phyloP scores from a whole-genome alignment of 768 basidiomycete genomes.

The Tulasnella sp. region DNA sequence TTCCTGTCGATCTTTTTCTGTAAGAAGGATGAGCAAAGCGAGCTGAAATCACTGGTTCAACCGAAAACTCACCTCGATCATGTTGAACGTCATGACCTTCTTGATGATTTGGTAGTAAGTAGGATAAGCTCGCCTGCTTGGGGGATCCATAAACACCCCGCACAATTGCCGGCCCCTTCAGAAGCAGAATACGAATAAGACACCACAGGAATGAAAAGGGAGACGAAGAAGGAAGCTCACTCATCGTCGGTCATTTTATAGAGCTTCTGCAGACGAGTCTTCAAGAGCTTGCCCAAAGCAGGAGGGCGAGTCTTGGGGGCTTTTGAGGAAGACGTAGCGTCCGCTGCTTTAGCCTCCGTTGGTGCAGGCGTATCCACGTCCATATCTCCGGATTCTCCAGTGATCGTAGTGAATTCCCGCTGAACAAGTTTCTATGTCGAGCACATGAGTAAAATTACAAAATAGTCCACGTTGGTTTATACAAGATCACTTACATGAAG shows the following conservation, averaged over 20 bases:
- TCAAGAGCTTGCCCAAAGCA: conserved; percentile 28
- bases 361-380: conserved; percentile 32
- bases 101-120: conserved; percentile 71
- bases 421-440: conserved; percentile 34
- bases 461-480: neutral
- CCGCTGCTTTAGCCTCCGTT: neutral
- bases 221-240: conserved; percentile 31
- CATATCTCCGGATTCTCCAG: conserved; percentile 32
- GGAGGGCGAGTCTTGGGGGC: conserved; percentile 10
- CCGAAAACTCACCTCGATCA: conserved; percentile 49
- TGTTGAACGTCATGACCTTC: conserved; percentile 65
- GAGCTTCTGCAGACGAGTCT: conserved; percentile 57
- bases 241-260: conserved; percentile 57
- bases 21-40: neutral
- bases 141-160: conserved; percentile 73
- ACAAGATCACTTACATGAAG: conserved; percentile 46
- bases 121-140: conserved; percentile 66
- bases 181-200: neutral
- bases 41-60: neutral
- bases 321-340: neutral
- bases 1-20: conserved; percentile 76
- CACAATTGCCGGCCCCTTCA: conserved; percentile 55
- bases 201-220: neutral
- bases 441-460: neutral
- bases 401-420: conserved; percentile 37